phyloP scores from a whole-genome alignment of 495 filamentous ascomycete genomes.

The Hypoxylon lienhwacheense region DNA sequence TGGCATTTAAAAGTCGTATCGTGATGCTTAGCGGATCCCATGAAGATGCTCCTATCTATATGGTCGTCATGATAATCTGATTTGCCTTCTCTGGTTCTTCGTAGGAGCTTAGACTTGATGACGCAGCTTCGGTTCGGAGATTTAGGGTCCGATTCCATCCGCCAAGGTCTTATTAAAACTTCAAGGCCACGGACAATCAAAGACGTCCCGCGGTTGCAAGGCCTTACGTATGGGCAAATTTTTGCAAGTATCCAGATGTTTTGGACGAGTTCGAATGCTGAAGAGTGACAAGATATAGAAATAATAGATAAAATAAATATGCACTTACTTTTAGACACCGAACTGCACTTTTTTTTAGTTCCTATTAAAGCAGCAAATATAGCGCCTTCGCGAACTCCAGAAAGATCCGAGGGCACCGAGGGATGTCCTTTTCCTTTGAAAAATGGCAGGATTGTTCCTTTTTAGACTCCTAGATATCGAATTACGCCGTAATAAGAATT shows the following conservation, averaged over 20 bases:
- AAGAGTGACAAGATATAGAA: slow-evolving; percentile 21
- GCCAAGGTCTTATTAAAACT: no score
- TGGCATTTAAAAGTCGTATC: slow-evolving; percentile 16
- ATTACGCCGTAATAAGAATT: slow-evolving; percentile 41
- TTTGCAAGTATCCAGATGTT: slow-evolving; percentile 8
- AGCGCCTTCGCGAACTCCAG: slow-evolving; percentile 42
- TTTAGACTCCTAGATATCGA: slow-evolving; percentile 41
- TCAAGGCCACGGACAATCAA: no score
- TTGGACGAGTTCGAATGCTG: slow-evolving; percentile 29
- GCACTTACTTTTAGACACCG: slow-evolving; percentile 47
- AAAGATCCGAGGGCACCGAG: slow-evolving; percentile 41
- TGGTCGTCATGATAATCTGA: slow-evolving; percentile 5
- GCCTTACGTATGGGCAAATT: neutral
- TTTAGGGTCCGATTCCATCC: slow-evolving; percentile 31
- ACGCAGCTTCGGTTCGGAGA: slow-evolving; percentile 38
- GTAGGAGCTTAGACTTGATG: slow-evolving; percentile 26
- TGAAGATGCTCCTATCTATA: slow-evolving; percentile 1
- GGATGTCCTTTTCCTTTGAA: slow-evolving; percentile 38
- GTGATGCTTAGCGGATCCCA: slow-evolving; percentile 5
- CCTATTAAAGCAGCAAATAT: slow-evolving; percentile 39
- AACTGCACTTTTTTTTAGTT: slow-evolving; percentile 43
- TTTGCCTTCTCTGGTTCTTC: neutral
- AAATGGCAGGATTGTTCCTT: slow-evolving; percentile 41
- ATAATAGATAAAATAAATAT: slow-evolving; percentile 17
- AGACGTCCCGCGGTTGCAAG: slow-evolving; percentile 2